Conservation (phyloP, 1,139 yeast species). For the Citeromyces hawaiiensis region DNA sequence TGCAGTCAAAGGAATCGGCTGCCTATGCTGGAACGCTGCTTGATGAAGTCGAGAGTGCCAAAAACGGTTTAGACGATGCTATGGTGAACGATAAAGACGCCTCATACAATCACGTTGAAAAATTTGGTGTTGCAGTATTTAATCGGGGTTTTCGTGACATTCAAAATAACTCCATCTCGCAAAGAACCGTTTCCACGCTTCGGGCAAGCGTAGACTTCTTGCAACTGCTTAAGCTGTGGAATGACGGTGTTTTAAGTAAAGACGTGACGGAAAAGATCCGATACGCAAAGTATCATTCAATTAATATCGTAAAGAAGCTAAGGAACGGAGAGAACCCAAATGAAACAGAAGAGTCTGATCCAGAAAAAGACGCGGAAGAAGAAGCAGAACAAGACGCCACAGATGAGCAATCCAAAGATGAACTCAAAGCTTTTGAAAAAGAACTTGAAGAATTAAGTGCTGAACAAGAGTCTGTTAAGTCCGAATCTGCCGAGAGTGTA, state of each 20-base stretch:
- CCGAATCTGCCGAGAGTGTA: slow-evolving; percentile 9
- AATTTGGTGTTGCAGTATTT: slow-evolving; percentile 51
- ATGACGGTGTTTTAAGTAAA: slow-evolving; percentile 16
- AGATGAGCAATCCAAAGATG: background rate
- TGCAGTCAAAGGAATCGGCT: slow-evolving; percentile 36
- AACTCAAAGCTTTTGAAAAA: background rate
- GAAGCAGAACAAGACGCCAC: slow-evolving; percentile 13
- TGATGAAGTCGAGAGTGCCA: slow-evolving; percentile 48
- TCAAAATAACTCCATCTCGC: slow-evolving; percentile 20
- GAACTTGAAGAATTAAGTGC: slow-evolving; percentile 13
- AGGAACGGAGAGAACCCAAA: slow-evolving; percentile 40
- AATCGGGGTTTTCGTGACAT: slow-evolving; percentile 36
- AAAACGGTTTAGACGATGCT: slow-evolving; percentile 21
- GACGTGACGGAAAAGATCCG: slow-evolving; percentile 26
- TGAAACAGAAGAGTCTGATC: slow-evolving; percentile 21
- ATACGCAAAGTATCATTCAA: slow-evolving; percentile 46
- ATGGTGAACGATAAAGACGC: slow-evolving; percentile 44
- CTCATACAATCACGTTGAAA: slow-evolving; percentile 43
- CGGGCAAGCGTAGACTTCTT: slow-evolving; percentile 36
- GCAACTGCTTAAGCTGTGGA: slow-evolving; percentile 28
- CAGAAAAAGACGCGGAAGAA: slow-evolving; percentile 11
- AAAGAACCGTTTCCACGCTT: slow-evolving; percentile 28
- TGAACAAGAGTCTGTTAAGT: slow-evolving; percentile 8
- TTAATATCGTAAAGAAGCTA: slow-evolving; percentile 32
- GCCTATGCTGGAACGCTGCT: slow-evolving; percentile 42